Percentiles rank a stretch among this genome's conserved stretches.
Evolutionary conservation across 225 moss, liverwort and hornwort species (phyloP).

Genomic region (Marchantia polymorpha): DNA sequence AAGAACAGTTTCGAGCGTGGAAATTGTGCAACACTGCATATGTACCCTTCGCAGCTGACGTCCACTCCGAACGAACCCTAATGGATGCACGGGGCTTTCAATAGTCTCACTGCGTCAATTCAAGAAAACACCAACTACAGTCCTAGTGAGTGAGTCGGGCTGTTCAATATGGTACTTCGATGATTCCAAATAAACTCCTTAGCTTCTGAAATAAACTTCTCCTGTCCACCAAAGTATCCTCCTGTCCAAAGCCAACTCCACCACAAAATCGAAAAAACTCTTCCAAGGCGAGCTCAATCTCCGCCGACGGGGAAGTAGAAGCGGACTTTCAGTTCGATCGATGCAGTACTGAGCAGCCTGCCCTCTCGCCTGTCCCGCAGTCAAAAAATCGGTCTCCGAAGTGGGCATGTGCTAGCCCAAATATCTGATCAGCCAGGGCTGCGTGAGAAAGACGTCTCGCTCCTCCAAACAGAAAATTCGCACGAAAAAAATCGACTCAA

Average conservation of each 20-base stretch:
- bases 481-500: too few species aligned
- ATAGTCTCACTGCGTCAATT: neutral
- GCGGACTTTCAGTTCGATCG: neutral
- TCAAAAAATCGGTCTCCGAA: neutral
- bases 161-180: neutral
- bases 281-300: neutral
- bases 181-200: neutral
- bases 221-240: neutral
- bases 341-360: neutral
- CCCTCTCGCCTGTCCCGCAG: neutral
- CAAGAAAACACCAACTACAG: neutral
- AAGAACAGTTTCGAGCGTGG: neutral
- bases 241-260: neutral
- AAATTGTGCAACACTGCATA: neutral
- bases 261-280: neutral
- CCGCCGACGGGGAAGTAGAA: neutral
- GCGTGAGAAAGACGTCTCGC: too few species aligned
- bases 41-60: neutral
- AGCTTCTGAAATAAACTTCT: neutral
- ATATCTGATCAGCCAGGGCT: too few species aligned
- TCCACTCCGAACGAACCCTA: neutral
- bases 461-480: too few species aligned
- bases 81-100: neutral
- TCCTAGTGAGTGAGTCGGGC: neutral
- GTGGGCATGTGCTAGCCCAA: too few species aligned